Evolutionary conservation across 345 rosid species (phyloP).

Genomic region (Tarenaya hassleriana): DNA sequence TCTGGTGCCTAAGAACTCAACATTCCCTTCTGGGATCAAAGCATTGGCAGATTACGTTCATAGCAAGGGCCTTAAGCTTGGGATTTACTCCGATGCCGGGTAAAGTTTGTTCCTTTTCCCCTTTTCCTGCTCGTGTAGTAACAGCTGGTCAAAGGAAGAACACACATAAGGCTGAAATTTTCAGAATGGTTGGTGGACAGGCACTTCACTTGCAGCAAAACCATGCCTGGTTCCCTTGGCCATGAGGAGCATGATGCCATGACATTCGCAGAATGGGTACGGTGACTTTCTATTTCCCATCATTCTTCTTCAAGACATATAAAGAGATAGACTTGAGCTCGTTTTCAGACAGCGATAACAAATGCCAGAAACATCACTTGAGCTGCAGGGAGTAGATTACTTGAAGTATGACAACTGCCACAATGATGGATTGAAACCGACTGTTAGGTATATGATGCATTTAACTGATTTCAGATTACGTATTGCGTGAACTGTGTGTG

Average conservation of each 20-base stretch:
- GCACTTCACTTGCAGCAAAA: slow-evolving; percentile 71
- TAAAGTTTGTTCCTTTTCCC: slow-evolving; percentile 19
- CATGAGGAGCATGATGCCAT: slow-evolving; percentile 86
- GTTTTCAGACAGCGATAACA: slow-evolving; percentile 9
- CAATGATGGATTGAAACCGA: slow-evolving; percentile 57
- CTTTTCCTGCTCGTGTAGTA: not conserved
- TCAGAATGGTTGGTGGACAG: slow-evolving; percentile 28
- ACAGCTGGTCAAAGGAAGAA: not conserved
- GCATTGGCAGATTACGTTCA: slow-evolving; percentile 81
- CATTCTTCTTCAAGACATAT: slow-evolving; percentile 4
- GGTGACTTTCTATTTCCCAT: slow-evolving; percentile 8
- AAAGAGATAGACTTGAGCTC: not conserved
- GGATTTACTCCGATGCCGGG: slow-evolving; percentile 93
- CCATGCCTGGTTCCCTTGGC: slow-evolving; percentile 92
- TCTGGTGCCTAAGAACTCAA: slow-evolving; percentile 50
- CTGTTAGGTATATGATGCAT: slow-evolving; percentile 40
- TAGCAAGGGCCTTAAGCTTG: slow-evolving; percentile 79
- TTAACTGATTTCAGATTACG: slow-evolving; percentile 1
- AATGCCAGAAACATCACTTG: slow-evolving; percentile 4
- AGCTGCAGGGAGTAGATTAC: slow-evolving; percentile 71
- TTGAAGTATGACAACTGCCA: slow-evolving; percentile 89
- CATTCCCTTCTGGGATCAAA: slow-evolving; percentile 83
- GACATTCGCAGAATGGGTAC: slow-evolving; percentile 90
- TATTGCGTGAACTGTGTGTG: too few relatives aligned
- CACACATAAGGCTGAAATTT: slow-evolving; percentile 3